Conservation (phyloP, 257 asterid genomes). For the Lantana camara region DNA sequence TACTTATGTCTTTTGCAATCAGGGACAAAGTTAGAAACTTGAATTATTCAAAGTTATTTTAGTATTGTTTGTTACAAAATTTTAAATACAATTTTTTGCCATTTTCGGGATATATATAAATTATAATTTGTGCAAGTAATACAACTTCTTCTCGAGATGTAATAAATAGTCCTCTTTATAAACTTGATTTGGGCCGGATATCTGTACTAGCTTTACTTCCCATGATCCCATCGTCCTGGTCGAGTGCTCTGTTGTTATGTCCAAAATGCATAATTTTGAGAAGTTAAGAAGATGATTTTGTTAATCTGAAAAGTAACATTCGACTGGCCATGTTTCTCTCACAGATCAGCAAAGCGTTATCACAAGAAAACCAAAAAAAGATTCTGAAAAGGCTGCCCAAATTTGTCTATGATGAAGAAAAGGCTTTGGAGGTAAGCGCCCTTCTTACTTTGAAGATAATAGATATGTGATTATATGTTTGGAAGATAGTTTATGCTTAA, state of each 20-base stretch:
- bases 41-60: neutral
- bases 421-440: constrained; percentile 71
- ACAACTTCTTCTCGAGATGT: no score
- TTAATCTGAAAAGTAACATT: neutral
- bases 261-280: neutral
- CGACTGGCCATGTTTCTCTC: constrained; percentile 11
- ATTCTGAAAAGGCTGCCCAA: constrained; percentile 86
- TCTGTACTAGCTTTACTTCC: no score
- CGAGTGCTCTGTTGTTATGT: neutral
- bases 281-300: constrained; percentile 15
- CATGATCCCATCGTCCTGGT: no score
- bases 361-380: constrained; percentile 75
- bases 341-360: constrained; percentile 74
- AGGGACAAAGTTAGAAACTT: neutral
- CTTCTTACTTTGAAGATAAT: constrained; percentile 16
- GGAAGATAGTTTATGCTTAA: neutral
- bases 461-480: no score
- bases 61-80: neutral
- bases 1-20: neutral
- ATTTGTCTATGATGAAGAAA: constrained; percentile 82
- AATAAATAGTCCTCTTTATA: no score
- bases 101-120: no score
- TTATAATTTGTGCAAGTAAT: no score
- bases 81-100: no score
- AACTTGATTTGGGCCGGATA: no score